phyloP scores from a whole-genome alignment of 805 yeast genomes.

The Schwanniomyces yamadae region DNA sequence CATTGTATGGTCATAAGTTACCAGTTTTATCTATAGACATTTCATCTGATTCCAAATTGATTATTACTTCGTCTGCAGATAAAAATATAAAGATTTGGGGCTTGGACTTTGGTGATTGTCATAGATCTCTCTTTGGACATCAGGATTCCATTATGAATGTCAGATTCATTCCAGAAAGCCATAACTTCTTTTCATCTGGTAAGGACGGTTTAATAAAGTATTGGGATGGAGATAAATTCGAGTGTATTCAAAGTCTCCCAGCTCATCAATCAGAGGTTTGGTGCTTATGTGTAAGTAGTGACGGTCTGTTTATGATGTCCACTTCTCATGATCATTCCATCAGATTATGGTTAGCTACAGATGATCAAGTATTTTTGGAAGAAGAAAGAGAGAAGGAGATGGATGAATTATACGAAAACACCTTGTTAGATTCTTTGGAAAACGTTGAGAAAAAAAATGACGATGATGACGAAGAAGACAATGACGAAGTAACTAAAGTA shows the following conservation, averaged over 20 bases:
- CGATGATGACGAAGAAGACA: constrained; percentile 29
- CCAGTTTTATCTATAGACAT: constrained; percentile 94
- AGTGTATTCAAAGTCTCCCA: constrained; percentile 80
- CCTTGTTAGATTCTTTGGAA: constrained; percentile 70
- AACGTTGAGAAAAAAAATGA: constrained; percentile 37
- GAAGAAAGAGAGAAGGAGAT: constrained; percentile 95
- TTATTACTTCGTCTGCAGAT: constrained; percentile 94
- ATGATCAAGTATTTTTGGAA: constrained; percentile 93
- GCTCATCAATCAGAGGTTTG: constrained; percentile 92
- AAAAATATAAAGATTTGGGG: constrained; percentile 99
- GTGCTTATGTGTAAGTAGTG: constrained; percentile 76
- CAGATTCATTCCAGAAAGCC: constrained; percentile 77
- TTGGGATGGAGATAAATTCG: constrained; percentile 99
- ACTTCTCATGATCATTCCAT: constrained; percentile 93
- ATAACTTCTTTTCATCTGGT: constrained; percentile 84
- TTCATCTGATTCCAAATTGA: constrained; percentile 80
- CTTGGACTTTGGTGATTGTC: constrained; percentile 97
- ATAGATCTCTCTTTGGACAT: constrained; percentile 93
- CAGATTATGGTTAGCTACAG: constrained; percentile 90
- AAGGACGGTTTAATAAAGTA: constrained; percentile 89
- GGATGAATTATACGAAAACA: constrained; percentile 88
- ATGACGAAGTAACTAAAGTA: constrained; percentile 62
- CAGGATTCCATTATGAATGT: constrained; percentile 94
- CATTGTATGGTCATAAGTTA: constrained; percentile 92
- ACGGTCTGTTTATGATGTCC: constrained; percentile 71